phyloP scores from a whole-genome alignment of 805 yeast species.

The Wickerhamomyces bisporus region DNA sequence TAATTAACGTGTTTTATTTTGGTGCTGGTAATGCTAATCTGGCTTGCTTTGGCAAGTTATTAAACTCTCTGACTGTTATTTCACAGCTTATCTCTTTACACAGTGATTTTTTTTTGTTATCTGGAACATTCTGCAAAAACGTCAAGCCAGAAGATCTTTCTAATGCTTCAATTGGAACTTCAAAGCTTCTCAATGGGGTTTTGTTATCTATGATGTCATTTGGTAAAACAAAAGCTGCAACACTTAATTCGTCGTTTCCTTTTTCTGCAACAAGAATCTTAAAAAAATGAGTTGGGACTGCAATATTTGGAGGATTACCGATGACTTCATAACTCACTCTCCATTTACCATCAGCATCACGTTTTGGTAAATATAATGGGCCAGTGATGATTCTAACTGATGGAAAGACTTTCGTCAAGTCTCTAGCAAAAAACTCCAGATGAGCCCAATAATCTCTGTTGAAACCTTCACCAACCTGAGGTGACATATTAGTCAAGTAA shows the following conservation, averaged over 20 bases:
- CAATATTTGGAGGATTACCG: conserved; percentile 93
- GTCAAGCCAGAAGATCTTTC: conserved; percentile 86
- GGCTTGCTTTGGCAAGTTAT: too few species aligned
- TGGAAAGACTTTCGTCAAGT: conserved; percentile 64
- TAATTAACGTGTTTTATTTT: too few species aligned
- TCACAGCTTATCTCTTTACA: conserved; percentile 80
- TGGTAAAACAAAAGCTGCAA: conserved; percentile 93
- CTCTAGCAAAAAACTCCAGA: conserved; percentile 82
- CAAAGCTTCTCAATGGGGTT: conserved; percentile 66
- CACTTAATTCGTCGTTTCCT: conserved; percentile 46
- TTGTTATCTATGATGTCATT: conserved; percentile 73
- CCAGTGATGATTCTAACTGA: conserved; percentile 89
- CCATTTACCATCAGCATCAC: conserved; percentile 72
- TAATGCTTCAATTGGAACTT: conserved; percentile 85
- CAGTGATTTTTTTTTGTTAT: conserved; percentile 49
- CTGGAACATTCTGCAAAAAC: conserved; percentile 65
- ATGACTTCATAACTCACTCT: conserved; percentile 86
- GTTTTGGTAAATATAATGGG: conserved; percentile 82
- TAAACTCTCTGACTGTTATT: conserved; percentile 77
- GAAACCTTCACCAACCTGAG: conserved; percentile 97
- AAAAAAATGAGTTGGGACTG: conserved; percentile 97
- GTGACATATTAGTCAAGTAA: conserved; percentile 82
- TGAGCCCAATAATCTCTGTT: conserved; percentile 98
- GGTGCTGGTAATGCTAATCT: conserved; percentile 30
- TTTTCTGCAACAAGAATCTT: conserved; percentile 84